Base-by-base conservation (phyloP, 2,329 filamentous ascomycete species). In the Ophiosphaerella narmari region DNA sequence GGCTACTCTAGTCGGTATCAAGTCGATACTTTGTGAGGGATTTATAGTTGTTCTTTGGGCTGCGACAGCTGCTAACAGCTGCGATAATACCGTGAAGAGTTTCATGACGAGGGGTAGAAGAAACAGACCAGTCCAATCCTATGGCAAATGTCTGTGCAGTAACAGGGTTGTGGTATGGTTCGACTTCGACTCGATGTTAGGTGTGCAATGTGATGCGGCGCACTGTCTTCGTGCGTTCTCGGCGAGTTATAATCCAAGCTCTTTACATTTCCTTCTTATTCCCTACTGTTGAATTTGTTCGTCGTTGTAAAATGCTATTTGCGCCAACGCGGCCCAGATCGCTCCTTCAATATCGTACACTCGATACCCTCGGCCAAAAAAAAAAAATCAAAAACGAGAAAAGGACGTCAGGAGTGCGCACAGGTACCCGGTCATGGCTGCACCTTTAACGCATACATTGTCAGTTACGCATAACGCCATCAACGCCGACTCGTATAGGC, bases 41-140 rank as follows among this genome's bases (percentile, higher is more conserved):
- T 34, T 46, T 6, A 39, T 48, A 2, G 51, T 51, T 32, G 54
- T 47, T 26, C 45, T 39, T 43, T 66, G 60, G 16, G 63, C 62
- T 16, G 57, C 43, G 7, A 48, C 60, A 35, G 55, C 48, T 16
- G 65, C 58, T 39, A 62, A 32, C 13, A 67, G 44, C 46, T 51
- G 60, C n/a, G 55, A 45, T 5, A 67, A 40, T 23, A 59, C 43
- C 26, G 47, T 31, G 14, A 57, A 39, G 2, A 55, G 43, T 46
- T 56, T 67, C 66, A 70, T 70, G 29, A 9, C 43, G 43, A 43
- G 23, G 21, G 23, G 14, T 34, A 11, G 5, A 13, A 24, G 14
- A 26, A 8, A 29, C 7, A 8, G 26, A 6, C 7, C 6, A 11
- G 7, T 29, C 2, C 6, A 29, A 11, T 29, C 7, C 7, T 21